A percentile compares a stretch with the other conserved stretches of the same genome.
These are phyloP conservation scores for Pichia sp. DNA, from an alignment of 1,139 yeast species.

Conservation along the genomic window DNA sequence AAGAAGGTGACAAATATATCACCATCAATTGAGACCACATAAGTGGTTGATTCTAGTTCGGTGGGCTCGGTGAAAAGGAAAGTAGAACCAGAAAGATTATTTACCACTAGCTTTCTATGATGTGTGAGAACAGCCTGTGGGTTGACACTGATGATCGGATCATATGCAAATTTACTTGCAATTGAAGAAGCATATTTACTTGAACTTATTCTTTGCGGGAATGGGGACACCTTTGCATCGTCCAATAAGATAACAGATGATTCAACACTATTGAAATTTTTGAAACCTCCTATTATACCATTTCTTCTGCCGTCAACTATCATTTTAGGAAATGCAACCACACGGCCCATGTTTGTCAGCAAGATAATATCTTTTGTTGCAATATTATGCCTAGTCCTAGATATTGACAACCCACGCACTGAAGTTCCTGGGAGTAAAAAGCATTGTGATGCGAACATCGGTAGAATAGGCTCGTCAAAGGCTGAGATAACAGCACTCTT, in stretches of 20 bases:
- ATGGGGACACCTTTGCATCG: too few relatives aligned
- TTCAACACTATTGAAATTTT: not conserved
- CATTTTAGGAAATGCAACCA: constrained; percentile 68
- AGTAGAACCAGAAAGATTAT: not conserved
- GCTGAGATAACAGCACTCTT: constrained; percentile 30
- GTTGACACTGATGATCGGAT: constrained; percentile 49
- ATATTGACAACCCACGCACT: constrained; percentile 43
- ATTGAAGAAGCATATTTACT: constrained; percentile 7
- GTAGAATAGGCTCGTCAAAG: constrained; percentile 27
- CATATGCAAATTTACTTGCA: constrained; percentile 38
- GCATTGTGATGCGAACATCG: constrained; percentile 49
- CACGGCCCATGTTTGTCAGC: constrained; percentile 55
- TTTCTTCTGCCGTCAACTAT: constrained; percentile 56
- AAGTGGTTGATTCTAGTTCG: constrained; percentile 73
- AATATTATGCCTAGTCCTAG: constrained; percentile 70
- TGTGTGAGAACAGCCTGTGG: constrained; percentile 26
- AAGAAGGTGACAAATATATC: constrained; percentile 75
- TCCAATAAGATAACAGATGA: not conserved
- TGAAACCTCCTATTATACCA: constrained; percentile 19
- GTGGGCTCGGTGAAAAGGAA: constrained; percentile 52
- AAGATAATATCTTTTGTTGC: constrained; percentile 65
- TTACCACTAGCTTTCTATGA: constrained; percentile 9
- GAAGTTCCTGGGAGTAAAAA: constrained; percentile 59
- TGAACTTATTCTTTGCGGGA: constrained; percentile 1
- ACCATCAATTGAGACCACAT: constrained; percentile 54